phyloP scores from a whole-genome alignment of 192 early-diverging fungal genomes.

The Cetraspora pellucida region DNA sequence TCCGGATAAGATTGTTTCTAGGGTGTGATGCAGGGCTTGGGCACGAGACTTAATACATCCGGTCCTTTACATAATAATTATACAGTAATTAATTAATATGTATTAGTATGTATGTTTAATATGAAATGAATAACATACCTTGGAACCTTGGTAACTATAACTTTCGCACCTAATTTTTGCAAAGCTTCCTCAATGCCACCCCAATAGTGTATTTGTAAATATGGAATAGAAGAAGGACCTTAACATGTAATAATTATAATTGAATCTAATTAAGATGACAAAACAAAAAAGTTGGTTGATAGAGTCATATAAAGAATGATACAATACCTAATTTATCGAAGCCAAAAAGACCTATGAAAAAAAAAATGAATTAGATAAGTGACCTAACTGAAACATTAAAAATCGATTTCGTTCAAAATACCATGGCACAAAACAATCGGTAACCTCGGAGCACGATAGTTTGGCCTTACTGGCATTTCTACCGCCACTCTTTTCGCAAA shows the following conservation, averaged over 20 bases:
- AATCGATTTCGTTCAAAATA: constrained; percentile 23
- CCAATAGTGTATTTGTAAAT: constrained; percentile 89
- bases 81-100: background rate
- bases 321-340: constrained; percentile 66
- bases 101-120: background rate
- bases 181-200: constrained; percentile 78
- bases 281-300: no score
- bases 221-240: constrained; percentile 74
- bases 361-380: background rate
- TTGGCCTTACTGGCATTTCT: constrained; percentile 56
- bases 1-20: constrained; percentile 59
- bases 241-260: constrained; percentile 9
- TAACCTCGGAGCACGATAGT: constrained; percentile 74
- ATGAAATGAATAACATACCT: constrained; percentile 38
- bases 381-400: no score
- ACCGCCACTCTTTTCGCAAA: constrained; percentile 58
- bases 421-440: constrained; percentile 90
- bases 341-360: constrained; percentile 72
- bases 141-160: constrained; percentile 77
- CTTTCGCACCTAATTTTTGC: constrained; percentile 76
- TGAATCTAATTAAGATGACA: no score
- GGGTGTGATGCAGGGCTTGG: constrained; percentile 67
- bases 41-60: constrained; percentile 77
- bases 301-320: constrained; percentile 34
- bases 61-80: constrained; percentile 45